Percentiles rank a stretch among this genome's conserved stretches.
Evolutionary conservation across 805 yeast species (phyloP).

Genomic region (Barnettozyma botsteinii): DNA sequence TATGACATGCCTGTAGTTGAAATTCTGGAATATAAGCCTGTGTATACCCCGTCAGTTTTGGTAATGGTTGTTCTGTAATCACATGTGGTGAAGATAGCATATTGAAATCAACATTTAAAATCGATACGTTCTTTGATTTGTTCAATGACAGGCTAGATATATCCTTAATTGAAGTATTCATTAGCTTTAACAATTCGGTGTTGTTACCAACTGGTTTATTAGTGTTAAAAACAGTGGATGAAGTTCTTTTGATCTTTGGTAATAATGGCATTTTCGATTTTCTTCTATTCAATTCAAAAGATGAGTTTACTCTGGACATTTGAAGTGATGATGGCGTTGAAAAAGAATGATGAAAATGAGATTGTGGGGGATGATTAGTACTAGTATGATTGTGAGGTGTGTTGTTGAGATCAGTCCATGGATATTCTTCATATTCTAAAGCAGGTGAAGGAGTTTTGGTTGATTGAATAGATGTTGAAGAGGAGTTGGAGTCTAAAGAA

Average conservation of each 20-base stretch:
- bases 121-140: slow-evolving; percentile 23
- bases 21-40: slow-evolving; percentile 27
- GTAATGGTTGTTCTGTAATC: slow-evolving; percentile 12
- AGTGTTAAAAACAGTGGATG: slow-evolving; percentile 10
- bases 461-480: slow-evolving; percentile 17
- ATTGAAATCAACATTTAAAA: slow-evolving; percentile 24
- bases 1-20: slow-evolving; percentile 48
- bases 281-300: slow-evolving; percentile 6
- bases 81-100: not conserved
- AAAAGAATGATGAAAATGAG: slow-evolving; percentile 9
- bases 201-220: slow-evolving; percentile 8
- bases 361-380: not conserved
- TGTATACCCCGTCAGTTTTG: slow-evolving; percentile 26
- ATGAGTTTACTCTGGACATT: slow-evolving; percentile 1
- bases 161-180: slow-evolving; percentile 17
- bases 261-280: slow-evolving; percentile 25
- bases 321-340: slow-evolving; percentile 10
- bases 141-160: not conserved
- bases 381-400: too few species aligned
- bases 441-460: slow-evolving; percentile 32
- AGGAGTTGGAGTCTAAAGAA: slow-evolving; percentile 25
- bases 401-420: slow-evolving; percentile 26
- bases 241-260: slow-evolving; percentile 24
- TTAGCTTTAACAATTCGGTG: slow-evolving; percentile 12
- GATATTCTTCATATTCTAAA: slow-evolving; percentile 35